Evolutionary conservation across 768 basidiomycete genomes (phyloP).

Genomic region (Suillus paluster): DNA sequence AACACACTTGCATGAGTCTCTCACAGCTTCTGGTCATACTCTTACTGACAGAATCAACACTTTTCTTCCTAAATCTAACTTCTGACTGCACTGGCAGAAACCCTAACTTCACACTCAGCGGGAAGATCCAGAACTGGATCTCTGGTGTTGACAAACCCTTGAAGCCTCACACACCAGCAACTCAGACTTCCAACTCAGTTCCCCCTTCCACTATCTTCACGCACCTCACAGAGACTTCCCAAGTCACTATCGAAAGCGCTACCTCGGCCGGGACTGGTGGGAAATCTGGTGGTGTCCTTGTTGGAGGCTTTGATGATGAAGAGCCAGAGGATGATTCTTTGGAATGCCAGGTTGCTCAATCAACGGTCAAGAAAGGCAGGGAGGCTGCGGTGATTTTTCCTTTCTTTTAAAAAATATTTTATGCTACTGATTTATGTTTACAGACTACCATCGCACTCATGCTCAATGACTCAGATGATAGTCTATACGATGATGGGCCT

Average conservation of each 20-base stretch:
- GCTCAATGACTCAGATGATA: background rate
- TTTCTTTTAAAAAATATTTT: no score
- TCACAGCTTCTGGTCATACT: background rate
- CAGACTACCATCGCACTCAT: background rate
- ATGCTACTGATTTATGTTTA: background rate
- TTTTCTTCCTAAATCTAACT: slow-evolving; percentile 10
- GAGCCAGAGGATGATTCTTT: no score
- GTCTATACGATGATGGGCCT: background rate
- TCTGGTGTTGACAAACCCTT: background rate
- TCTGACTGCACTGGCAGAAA: background rate
- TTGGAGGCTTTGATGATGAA: no score
- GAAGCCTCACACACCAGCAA: background rate
- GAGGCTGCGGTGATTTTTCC: no score
- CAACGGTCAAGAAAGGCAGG: no score
- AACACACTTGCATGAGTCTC: background rate
- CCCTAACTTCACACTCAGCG: slow-evolving; percentile 4
- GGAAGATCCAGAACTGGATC: slow-evolving; percentile 6
- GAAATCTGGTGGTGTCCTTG: no score
- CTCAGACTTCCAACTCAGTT: no score
- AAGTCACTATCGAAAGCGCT: no score
- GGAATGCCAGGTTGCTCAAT: no score
- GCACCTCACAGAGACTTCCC: no score
- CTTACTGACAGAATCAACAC: slow-evolving; percentile 7
- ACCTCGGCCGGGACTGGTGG: no score
- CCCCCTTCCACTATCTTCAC: no score